Evolutionary conservation across 2,329 filamentous ascomycete species (phyloP), one percentile per base, ranked within the genome.

Genomic region (Plectosphaerella sp.): DNA sequence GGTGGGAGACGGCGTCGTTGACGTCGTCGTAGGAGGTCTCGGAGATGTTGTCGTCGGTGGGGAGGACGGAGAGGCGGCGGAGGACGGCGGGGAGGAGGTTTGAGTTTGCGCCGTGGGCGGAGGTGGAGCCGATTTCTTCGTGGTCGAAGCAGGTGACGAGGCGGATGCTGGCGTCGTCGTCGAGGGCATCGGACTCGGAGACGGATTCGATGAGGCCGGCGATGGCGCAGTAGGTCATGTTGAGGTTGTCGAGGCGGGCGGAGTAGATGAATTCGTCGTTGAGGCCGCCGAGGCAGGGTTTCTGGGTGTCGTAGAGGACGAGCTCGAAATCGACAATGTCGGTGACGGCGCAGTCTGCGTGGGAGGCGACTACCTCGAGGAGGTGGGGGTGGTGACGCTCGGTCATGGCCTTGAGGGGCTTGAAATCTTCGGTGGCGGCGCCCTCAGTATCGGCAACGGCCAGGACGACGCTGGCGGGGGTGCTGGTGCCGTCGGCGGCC

Each of bases 91-190:
- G 93, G 16, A 99, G 80, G 53, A 96, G 80, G 71, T 96, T 96
- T 5, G 91, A 96, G 72, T 95, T 86, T 16, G 94, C 94, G 56
- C 94, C 94, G 65, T 99, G 94, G 5, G 93, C 92, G 3, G 91
- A 96, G 53, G 83, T 86, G 56, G 90, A 96, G 50, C 94, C 94
- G 64, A 99, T 94, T 68, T 99, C 94, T 71, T 99, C 94, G 72
- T 99, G 92, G 67, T 99, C 94, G 69, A 99, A 99, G 71, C 93
- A 89, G 36, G 91, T 88, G 59, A 95, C 87, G n/a, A 99, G 77
- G 45, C 94, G 90, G 64, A 97, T 97, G 16, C 83, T 87, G 4
- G 82, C 76, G 64, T 97, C 93, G 20, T 87, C 72, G 43, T 91
- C 83, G 25, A 97, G 80, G 6, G 87, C 80, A 4, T 77, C 72